These are phyloP conservation scores for Pulveroboletus sp. DNA, from an alignment of 768 basidiomycete genomes.

Conservation along the genomic window DNA sequence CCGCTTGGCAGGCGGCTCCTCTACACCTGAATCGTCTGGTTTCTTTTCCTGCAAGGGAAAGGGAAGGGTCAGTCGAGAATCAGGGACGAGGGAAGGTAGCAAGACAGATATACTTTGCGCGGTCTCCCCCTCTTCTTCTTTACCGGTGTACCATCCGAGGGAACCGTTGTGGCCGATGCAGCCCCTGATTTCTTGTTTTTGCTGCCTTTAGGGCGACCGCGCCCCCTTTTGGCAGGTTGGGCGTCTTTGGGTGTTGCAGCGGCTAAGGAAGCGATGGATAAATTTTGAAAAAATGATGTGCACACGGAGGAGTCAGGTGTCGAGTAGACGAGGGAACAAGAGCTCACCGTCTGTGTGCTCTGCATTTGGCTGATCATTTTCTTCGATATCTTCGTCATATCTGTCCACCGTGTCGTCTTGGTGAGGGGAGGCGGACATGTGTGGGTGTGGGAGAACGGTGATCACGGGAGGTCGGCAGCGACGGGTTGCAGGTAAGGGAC, in stretches of 20 bases:
- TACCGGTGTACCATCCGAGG: conserved; percentile 26
- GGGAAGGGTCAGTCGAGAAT: conserved; percentile 17
- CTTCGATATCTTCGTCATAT: conserved; percentile 55
- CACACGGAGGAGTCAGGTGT: conserved; percentile 9
- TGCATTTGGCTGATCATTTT: conserved; percentile 40
- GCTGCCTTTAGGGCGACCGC: conserved; percentile 87
- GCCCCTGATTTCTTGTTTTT: conserved; percentile 59
- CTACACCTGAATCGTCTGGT: conserved; percentile 43
- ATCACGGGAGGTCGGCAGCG: conserved; percentile 24
- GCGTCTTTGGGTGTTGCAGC: conserved; percentile 36
- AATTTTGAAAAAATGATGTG: conserved; percentile 17
- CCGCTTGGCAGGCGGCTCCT: conserved; percentile 54
- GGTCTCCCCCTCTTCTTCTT: conserved; percentile 50
- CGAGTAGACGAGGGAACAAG: conserved; percentile 9
- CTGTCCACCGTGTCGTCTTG: conserved; percentile 53
- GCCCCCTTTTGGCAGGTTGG: conserved; percentile 60
- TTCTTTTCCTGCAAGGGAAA: conserved; percentile 30
- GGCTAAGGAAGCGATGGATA: conserved; percentile 29
- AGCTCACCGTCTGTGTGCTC: conserved; percentile 31
- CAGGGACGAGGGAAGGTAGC: conserved; percentile 11
- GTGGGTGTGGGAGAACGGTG: conserved; percentile 18
- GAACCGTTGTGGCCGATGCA: conserved; percentile 25
- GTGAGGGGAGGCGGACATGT: conserved; percentile 60
- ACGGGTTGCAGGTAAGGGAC: conserved; percentile 19
- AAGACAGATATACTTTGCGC: conserved; percentile 39